These are phyloP conservation scores for Penicillium sp. DNA, from an alignment of 2,329 filamentous ascomycete genomes.

Conservation along the genomic window DNA sequence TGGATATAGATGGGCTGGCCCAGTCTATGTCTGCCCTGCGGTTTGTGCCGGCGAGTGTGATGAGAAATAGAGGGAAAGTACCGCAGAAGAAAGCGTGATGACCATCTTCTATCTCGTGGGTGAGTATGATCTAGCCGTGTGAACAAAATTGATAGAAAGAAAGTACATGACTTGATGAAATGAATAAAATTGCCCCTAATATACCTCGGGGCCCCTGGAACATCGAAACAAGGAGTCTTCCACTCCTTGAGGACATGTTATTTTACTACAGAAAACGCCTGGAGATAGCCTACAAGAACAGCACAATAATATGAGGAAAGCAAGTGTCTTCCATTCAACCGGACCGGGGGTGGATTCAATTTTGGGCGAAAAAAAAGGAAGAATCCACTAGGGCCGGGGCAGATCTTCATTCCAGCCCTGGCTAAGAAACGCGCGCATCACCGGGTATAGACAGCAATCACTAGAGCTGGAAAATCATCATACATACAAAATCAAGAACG, in stretches of 20 bases:
- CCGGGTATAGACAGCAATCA: slow-evolving; percentile 26
- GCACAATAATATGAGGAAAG: background rate
- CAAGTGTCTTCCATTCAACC: background rate
- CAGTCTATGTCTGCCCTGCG: slow-evolving; percentile 47
- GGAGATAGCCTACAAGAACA: background rate
- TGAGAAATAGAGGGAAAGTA: slow-evolving; percentile 29
- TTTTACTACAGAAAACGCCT: background rate
- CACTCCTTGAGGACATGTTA: background rate
- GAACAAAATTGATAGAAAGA: no score
- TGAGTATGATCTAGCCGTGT: no score
- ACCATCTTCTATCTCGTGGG: no score
- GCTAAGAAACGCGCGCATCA: slow-evolving; percentile 9
- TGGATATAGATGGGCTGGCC: slow-evolving; percentile 42
- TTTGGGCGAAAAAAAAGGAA: background rate
- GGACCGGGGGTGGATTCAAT: slow-evolving; percentile 1
- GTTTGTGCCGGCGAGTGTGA: slow-evolving; percentile 48
- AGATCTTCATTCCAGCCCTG: slow-evolving; percentile 5
- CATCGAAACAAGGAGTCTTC: background rate
- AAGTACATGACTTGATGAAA: background rate
- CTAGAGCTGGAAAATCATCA: slow-evolving; percentile 19
- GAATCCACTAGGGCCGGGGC: background rate
- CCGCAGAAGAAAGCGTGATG: slow-evolving; percentile 16
- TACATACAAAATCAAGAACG: slow-evolving; percentile 15
- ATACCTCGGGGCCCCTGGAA: background rate
- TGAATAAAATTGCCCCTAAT: background rate